A percentile compares a stretch with the other conserved stretches of the same genome.
Evolutionary conservation across 163 green algal species (phyloP).

Genomic region (Chlamydomonas reinhardtii): DNA sequence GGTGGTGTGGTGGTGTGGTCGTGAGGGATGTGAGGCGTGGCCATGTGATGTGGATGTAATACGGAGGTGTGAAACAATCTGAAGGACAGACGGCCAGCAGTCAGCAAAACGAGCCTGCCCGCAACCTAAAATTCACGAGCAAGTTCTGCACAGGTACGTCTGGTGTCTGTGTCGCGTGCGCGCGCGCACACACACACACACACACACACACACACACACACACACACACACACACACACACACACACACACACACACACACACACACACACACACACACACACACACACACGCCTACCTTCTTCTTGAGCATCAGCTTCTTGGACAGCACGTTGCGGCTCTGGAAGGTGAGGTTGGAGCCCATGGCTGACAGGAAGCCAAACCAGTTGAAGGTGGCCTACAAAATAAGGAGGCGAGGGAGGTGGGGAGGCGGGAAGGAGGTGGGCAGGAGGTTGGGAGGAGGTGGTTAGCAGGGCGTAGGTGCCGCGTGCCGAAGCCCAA

Average conservation of each 20-base stretch:
- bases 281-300: neutral
- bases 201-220: neutral
- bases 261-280: slow-evolving; percentile 16
- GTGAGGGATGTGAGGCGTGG: no score
- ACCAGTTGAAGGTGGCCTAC: slow-evolving; percentile 96
- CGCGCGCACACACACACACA: neutral
- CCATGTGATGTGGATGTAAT: no score
- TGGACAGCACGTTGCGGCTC: slow-evolving; percentile 94
- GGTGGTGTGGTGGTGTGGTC: no score
- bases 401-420: no score
- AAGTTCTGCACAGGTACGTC: no score
- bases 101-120: no score
- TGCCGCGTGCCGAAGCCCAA: no score
- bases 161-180: no score
- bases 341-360: slow-evolving; percentile 93
- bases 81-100: no score
- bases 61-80: no score
- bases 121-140: no score
- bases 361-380: slow-evolving; percentile 95
- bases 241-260: slow-evolving; percentile 1
- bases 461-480: no score
- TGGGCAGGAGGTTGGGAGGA: neutral
- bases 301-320: slow-evolving; percentile 92
- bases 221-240: neutral
- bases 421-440: slow-evolving; percentile 68